Base-by-base conservation (phyloP, 202 grass and related monocot species). In the Panicum virgatum region DNA sequence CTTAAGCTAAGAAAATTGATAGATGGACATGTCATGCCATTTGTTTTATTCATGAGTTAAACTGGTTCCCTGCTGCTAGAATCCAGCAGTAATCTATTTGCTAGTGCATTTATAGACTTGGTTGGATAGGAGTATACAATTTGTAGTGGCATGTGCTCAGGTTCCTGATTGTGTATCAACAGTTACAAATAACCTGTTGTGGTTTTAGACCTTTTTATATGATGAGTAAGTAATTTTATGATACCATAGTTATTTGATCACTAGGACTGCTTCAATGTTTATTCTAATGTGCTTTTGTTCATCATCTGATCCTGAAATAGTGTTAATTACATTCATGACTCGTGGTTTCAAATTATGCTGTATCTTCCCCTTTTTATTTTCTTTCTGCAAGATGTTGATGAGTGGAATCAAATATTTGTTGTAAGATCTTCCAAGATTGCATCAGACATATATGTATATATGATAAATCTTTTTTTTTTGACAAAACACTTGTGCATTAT, bases 401-500 rank as follows among this genome's bases (percentile, higher is more conserved):
- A 80, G 8, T 10, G 54, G 61, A 64, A 73, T 47, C 20, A 85
- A 79, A n/a, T 57, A 37, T 56, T 25, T 66, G 5, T 6, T 64
- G 62, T 44, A 57, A 65, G 19, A 42, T 29, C 19, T 50, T 67
- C 1, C 12, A 56, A 45, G 25, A 67, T 57, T 75, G 20, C 29
- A 62, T 50, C 29, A 22, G n/a, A 48, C 27, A 39, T 74, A 37
- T 73, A 23, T 73, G 19, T 27, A 46, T 40, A 40, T 77, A 4
- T 78, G 22, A 46, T 77, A 48, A 69, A 74, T 14, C 11, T 29
- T 74, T 38, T 85, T 8, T 54, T 62, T 15, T 39, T 87, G 46
- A 3, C 45, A 19, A 14, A 44, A 44, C 22, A 48, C 2, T 71
- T 2, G 12, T 50, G 25, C 20, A 60, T 27, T 61, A 26, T 73